phyloP scores from a whole-genome alignment of 257 asterid species.

The Cordia subcordata region DNA sequence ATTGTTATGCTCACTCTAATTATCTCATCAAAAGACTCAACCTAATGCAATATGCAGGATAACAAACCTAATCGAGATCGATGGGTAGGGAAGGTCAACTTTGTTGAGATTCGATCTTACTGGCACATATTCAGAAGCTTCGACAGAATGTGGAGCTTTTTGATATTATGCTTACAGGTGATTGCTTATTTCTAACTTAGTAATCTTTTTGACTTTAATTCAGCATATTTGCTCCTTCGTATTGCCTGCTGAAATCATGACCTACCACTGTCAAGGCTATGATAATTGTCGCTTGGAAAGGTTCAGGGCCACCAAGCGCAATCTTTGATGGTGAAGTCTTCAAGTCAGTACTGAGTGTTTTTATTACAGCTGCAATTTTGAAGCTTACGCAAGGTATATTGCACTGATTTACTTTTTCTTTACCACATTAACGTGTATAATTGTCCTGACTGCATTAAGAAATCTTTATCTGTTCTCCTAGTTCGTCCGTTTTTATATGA shows the following conservation, averaged over 20 bases:
- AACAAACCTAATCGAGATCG: conserved; percentile 56
- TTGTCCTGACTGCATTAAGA: neutral
- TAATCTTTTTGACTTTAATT: conserved; percentile 8
- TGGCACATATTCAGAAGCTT: conserved; percentile 97
- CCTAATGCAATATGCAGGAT: conserved; percentile 39
- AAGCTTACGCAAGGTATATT: conserved; percentile 94
- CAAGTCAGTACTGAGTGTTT: conserved; percentile 89
- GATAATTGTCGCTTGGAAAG: conserved; percentile 98
- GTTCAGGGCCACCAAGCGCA: conserved; percentile 59
- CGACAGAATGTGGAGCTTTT: conserved; percentile 99
- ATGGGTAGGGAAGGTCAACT: conserved; percentile 98
- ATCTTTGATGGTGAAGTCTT: conserved; percentile 56
- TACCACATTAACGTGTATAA: too few species aligned
- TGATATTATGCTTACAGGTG: conserved; percentile 96
- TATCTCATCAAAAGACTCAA: conserved; percentile 16
- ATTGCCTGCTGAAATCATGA: conserved; percentile 19
- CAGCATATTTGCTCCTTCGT: conserved; percentile 12
- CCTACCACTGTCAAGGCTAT: conserved; percentile 59
- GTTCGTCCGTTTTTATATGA: too few species aligned
- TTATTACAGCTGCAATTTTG: conserved; percentile 91
- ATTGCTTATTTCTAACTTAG: conserved; percentile 8
- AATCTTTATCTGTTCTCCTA: too few species aligned
- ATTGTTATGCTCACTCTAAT: neutral
- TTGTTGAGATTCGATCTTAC: conserved; percentile 94
- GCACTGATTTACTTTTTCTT: conserved; percentile 2